Evolutionary conservation across 768 basidiomycete genomes (phyloP).

Genomic region (Mycena vulgaris): DNA sequence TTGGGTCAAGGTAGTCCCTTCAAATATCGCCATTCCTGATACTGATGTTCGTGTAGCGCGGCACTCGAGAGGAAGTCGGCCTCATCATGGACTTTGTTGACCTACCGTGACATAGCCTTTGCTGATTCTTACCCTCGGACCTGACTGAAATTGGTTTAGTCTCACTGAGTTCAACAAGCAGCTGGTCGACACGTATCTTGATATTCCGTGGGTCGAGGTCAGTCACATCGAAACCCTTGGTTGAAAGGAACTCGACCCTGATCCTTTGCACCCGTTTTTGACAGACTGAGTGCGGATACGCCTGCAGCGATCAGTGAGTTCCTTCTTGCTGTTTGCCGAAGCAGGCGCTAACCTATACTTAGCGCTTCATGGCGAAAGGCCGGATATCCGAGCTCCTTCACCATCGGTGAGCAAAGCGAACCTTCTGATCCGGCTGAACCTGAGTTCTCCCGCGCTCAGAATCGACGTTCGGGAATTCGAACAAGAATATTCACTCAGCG

Average conservation of each 20-base stretch:
- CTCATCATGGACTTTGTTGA: constrained; percentile 91
- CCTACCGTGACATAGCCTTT: constrained; percentile 37
- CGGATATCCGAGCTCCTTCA: constrained; percentile 89
- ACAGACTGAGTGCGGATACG: constrained; percentile 92
- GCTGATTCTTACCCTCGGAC: constrained; percentile 22
- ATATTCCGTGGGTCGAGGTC: constrained; percentile 84
- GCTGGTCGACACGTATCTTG: constrained; percentile 83
- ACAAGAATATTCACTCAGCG: constrained; percentile 85
- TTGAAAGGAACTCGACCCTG: constrained; percentile 28
- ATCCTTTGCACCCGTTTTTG: constrained; percentile 23
- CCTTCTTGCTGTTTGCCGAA: constrained; percentile 48
- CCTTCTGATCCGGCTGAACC: constrained; percentile 36
- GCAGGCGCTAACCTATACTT: constrained; percentile 41
- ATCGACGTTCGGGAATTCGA: constrained; percentile 82
- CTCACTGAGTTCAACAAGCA: constrained; percentile 86
- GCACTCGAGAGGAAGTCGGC: constrained; percentile 83
- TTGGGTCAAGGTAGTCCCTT: constrained; percentile 85
- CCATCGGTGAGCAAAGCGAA: constrained; percentile 72
- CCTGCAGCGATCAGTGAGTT: constrained; percentile 92
- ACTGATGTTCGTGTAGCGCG: constrained; percentile 57
- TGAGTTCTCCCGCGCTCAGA: constrained; percentile 55
- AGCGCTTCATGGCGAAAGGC: constrained; percentile 89
- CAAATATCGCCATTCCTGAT: constrained; percentile 37
- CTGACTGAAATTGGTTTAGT: constrained; percentile 57
- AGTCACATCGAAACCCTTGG: constrained; percentile 31